These are phyloP conservation scores for Glycyrrhiza uralensis DNA, from an alignment of 306 rosid species.

Conservation along the genomic window DNA sequence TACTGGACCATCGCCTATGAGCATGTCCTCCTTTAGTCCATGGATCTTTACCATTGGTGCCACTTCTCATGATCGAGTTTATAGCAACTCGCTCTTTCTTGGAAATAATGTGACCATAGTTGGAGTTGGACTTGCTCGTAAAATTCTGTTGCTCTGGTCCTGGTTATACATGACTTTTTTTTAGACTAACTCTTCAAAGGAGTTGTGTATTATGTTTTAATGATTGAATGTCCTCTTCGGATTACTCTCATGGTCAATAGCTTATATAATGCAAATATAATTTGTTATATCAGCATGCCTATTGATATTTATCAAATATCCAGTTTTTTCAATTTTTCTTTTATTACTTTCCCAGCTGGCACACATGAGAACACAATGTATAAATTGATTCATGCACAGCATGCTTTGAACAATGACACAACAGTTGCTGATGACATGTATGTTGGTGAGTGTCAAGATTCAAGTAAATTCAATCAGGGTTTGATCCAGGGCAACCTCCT, in stretches of 20 bases:
- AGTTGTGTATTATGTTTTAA: background rate
- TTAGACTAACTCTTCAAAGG: background rate
- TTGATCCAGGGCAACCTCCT: slow-evolving; percentile 70
- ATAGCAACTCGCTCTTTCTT: slow-evolving; percentile 72
- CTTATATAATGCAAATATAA: slow-evolving; percentile 18
- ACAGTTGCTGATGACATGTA: slow-evolving; percentile 56
- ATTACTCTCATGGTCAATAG: background rate
- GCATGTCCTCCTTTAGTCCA: slow-evolving; percentile 96
- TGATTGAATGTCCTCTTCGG: background rate
- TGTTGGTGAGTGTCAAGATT: slow-evolving; percentile 86
- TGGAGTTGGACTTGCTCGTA: slow-evolving; percentile 96
- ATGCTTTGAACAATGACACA: slow-evolving; percentile 65
- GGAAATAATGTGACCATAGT: slow-evolving; percentile 80
- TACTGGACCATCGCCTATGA: slow-evolving; percentile 93
- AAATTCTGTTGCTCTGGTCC: slow-evolving; percentile 34
- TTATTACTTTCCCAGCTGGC: slow-evolving; percentile 53
- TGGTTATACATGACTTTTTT: slow-evolving; percentile 16
- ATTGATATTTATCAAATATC: background rate
- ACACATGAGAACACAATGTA: slow-evolving; percentile 51
- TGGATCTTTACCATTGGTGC: slow-evolving; percentile 97
- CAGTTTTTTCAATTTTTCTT: slow-evolving; percentile 4
- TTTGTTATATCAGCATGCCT: background rate
- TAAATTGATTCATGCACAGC: slow-evolving; percentile 66
- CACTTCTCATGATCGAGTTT: slow-evolving; percentile 76
- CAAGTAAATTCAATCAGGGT: slow-evolving; percentile 53